Base-by-base conservation (phyloP, 2,329 filamentous ascomycete genomes). In the Ophiostoma australiae region DNA sequence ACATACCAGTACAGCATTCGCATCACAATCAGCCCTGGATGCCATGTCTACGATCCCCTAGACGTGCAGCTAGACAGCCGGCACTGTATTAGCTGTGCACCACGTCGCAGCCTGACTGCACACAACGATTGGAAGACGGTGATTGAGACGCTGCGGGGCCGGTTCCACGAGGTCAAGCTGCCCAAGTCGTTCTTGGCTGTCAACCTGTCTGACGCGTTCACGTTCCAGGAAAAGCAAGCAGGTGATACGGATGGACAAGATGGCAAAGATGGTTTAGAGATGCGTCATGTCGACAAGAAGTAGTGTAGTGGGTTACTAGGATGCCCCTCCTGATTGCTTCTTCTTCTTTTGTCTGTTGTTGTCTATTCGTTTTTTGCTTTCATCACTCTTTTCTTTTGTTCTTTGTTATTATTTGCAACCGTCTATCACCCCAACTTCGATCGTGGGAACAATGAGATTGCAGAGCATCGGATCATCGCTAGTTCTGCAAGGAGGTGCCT, bases 111-210 rank as follows among this genome's bases (percentile, higher is more conserved):
- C 78, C 82, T 99, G 76, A 98, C 94, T 3, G 87, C 92, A 2
- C 96, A 99, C 80, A 89, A 89, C 52, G 92, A 99, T 79, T 99
- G 95, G 94, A 94, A 96, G 81, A 88, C 94, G 76, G 92, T 99
- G n/a, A 92, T 99, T 75, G 94, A 97, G 81, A 98, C 94, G 1
- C 83, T 99, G 74, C 89, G 94, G 75, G 94, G 92, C 68, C 98
- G 97, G 77, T 98, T 99, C 78, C 92, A 97, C 78, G 93, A 69
- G 77, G 87, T 90, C 75, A 89, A 89, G 80, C 77, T 90, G 15
- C 87, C 87, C 69, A 89, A 89, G 80, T 88, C 86, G 1, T 90
- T 90, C 77, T 80, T 89, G 66, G 87, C 87, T 3, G 86, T 90
- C 73, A 90, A 89, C 75, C 78, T 90, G 11, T 89, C 86, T 8